Percentiles rank a stretch among this genome's conserved stretches.
These are phyloP conservation scores for Podospora comata DNA, from an alignment of 495 filamentous ascomycete genomes.

Conservation along the genomic window DNA sequence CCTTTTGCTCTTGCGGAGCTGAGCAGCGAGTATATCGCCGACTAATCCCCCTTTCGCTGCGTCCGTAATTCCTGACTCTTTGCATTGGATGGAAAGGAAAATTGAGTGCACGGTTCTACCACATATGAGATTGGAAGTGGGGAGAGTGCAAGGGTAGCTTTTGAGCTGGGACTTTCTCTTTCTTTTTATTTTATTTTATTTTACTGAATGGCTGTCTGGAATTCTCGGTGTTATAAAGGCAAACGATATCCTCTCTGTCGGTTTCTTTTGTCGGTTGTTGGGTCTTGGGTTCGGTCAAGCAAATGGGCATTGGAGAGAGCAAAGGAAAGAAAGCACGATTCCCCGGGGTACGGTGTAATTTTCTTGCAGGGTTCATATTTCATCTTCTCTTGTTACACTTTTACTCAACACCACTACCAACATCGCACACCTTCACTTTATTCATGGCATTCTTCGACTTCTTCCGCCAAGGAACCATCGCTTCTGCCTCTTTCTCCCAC, in stretches of 20 bases:
- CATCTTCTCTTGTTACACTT: not conserved
- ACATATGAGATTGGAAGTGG: not conserved
- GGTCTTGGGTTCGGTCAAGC: not conserved
- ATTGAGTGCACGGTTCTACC: not conserved
- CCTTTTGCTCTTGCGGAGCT: not conserved
- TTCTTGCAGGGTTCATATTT: not conserved
- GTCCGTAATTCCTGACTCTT: not conserved
- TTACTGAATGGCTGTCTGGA: not conserved
- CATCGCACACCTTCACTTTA: not conserved
- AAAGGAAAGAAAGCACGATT: not conserved
- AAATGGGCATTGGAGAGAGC: not conserved
- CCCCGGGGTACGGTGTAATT: not conserved
- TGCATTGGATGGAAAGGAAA: not conserved
- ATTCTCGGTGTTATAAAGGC: not conserved
- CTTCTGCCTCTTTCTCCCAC: not conserved
- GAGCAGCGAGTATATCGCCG: not conserved
- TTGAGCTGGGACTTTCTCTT: not conserved
- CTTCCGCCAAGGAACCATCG: not conserved
- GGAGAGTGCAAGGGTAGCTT: not conserved
- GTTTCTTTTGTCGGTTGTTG: not conserved
- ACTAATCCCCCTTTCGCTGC: not conserved
- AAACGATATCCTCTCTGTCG: not conserved
- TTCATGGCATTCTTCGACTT: slow-evolving; percentile 1
- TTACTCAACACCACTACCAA: not conserved
- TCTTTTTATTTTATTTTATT: slow-evolving; percentile 6